Evolutionary conservation across 1,139 yeast genomes (phyloP).

Genomic region (Pichia sp.): DNA sequence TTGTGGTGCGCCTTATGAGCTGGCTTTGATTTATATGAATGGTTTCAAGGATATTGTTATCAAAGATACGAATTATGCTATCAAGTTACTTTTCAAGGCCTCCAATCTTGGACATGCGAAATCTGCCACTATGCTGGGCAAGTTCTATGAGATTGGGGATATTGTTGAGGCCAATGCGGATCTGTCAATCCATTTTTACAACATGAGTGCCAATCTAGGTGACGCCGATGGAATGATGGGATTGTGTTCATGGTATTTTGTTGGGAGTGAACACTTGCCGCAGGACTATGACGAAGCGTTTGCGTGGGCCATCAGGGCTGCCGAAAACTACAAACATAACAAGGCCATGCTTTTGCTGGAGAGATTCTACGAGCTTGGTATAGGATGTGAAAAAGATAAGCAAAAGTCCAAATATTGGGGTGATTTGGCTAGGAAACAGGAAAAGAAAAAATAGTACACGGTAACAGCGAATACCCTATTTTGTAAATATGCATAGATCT

Average conservation of each 20-base stretch:
- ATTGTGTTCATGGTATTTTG: conserved; percentile 93
- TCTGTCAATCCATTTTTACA: conserved; percentile 85
- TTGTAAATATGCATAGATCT: neutral
- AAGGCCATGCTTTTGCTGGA: conserved; percentile 89
- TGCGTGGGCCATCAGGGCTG: conserved; percentile 92
- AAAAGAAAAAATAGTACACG: neutral
- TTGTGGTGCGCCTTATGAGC: conserved; percentile 89
- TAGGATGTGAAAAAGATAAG: conserved; percentile 66
- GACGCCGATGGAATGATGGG: conserved; percentile 89
- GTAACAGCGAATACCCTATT: neutral
- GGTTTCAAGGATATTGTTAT: conserved; percentile 88
- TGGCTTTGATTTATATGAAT: conserved; percentile 75
- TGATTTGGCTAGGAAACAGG: conserved; percentile 24
- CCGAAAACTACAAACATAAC: conserved; percentile 55
- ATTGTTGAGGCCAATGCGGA: conserved; percentile 78
- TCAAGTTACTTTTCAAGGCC: conserved; percentile 81
- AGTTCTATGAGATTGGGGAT: conserved; percentile 77
- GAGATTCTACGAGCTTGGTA: conserved; percentile 79
- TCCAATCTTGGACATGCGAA: conserved; percentile 84
- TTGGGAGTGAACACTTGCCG: conserved; percentile 78
- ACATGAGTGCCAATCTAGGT: conserved; percentile 85
- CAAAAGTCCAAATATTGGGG: conserved; percentile 71
- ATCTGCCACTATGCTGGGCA: conserved; percentile 76
- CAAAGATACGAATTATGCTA: conserved; percentile 77
- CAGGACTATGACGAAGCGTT: conserved; percentile 83